phyloP scores from a whole-genome alignment of 345 rosid species.

The Hirschfeldia incana region DNA sequence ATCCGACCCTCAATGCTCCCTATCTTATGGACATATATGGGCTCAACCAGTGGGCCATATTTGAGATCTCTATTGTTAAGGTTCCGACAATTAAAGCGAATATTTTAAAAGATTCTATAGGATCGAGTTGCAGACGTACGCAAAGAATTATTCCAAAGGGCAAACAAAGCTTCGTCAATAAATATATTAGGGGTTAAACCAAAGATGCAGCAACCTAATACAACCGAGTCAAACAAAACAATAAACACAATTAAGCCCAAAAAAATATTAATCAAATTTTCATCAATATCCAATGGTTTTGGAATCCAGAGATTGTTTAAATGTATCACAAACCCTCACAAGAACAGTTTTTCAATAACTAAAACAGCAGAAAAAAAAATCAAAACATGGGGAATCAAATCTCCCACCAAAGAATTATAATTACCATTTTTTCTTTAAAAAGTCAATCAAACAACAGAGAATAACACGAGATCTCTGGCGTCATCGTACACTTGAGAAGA shows the following conservation, averaged over 20 bases:
- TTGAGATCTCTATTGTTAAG: not conserved
- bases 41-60: not conserved
- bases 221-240: not conserved
- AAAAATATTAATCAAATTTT: not conserved
- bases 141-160: conserved; percentile 5
- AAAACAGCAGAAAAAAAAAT: too few species aligned
- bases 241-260: not conserved
- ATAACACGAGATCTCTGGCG: conserved; percentile 27
- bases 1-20: too few species aligned
- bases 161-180: not conserved
- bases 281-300: not conserved
- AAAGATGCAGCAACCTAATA: conserved; percentile 25
- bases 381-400: too few species aligned
- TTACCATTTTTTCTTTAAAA: not conserved
- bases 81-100: not conserved
- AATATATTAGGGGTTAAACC: conserved; percentile 11
- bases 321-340: conserved; percentile 21
- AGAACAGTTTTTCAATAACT: conserved; percentile 30
- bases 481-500: conserved; percentile 26
- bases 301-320: conserved; percentile 1
- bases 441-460: conserved; percentile 38
- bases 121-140: too few species aligned
- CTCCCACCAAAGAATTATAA: not conserved
- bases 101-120: not conserved
- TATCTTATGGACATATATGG: not conserved